These are phyloP conservation scores for Helotiales sp. DNA, from an alignment of 2,329 filamentous ascomycete genomes.

Conservation along the genomic window DNA sequence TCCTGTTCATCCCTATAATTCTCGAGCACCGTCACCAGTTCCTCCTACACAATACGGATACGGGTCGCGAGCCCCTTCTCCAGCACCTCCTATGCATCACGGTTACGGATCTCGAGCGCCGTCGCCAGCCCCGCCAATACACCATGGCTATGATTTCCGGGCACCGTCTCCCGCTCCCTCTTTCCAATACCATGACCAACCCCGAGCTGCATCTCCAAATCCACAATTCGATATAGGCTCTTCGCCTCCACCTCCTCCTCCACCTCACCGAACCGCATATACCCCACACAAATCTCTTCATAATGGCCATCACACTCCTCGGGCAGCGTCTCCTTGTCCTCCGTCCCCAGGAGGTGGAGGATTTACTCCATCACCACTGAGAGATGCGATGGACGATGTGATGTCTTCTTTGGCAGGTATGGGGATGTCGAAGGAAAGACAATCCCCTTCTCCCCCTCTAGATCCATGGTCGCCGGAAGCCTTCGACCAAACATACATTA, in stretches of 20 bases:
- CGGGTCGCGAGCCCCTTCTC: slow-evolving; percentile 32
- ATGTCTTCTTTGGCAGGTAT: slow-evolving; percentile 94
- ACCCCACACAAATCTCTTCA: slow-evolving; percentile 29
- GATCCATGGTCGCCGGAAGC: slow-evolving; percentile 91
- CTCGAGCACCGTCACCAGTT: slow-evolving; percentile 39
- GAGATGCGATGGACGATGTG: slow-evolving; percentile 96
- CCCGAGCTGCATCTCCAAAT: slow-evolving; percentile 41
- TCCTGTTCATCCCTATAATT: slow-evolving; percentile 14
- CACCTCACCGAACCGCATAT: slow-evolving; percentile 72
- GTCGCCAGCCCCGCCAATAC: slow-evolving; percentile 40
- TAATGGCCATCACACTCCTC: slow-evolving; percentile 52
- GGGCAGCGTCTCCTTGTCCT: slow-evolving; percentile 62
- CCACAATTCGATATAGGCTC: slow-evolving; percentile 36
- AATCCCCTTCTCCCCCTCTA: slow-evolving; percentile 56
- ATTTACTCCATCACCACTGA: slow-evolving; percentile 84
- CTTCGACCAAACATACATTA: slow-evolving; percentile 55
- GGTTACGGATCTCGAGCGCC: slow-evolving; percentile 41
- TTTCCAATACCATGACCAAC: slow-evolving; percentile 33
- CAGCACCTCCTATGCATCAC: slow-evolving; percentile 33
- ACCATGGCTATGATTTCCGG: slow-evolving; percentile 34
- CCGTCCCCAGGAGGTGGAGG: slow-evolving; percentile 66
- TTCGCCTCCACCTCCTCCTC: slow-evolving; percentile 70
- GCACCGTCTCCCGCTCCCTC: slow-evolving; percentile 35
- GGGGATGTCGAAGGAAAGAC: slow-evolving; percentile 59
- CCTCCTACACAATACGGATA: slow-evolving; percentile 36